Evolutionary conservation across 2,329 filamentous ascomycete species (phyloP), one percentile per base, ranked within the genome.

Genomic region (Ophiosphaerella narmari): DNA sequence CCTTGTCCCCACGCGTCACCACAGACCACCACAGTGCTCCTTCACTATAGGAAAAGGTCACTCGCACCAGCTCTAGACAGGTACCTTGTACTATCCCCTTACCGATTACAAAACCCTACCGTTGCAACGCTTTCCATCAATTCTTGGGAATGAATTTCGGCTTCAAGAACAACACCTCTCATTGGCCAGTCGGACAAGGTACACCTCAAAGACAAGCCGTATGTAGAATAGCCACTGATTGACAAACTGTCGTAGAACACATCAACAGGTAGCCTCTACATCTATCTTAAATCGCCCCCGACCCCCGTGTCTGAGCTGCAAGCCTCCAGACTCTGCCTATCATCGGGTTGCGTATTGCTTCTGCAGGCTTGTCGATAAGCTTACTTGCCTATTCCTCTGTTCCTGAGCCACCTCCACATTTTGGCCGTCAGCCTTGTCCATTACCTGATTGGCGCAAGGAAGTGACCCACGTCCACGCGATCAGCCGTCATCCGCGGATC

Each of bases 101-200:
- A 48, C 49, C 33, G 31, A 41, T 43, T 43, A 46, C 35, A 44
- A 46, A 40, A 21, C 18, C 45, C 38, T 40, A 34, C 31, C 23
- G 39, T 40, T 43, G 35, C 44, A 35, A 14, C 29, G 7, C 36
- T 23, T 39, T 39, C 39, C 18, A 13, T 33, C 14, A 41, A 12
- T 31, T 11, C 45, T 54, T 62, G 64, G 70, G 70, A 48, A 74
- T 75, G 73, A 74, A 75, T 65, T 65, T 65, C 57, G 59, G 62
- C 62, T 75, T 75, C 63, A 75, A 75, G 57, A 73, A 72, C 64
- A 53, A 72, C 55, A 67, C 56, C 42, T 72, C 70, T 53, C 71
- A 74, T 64, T 77, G 74, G 74, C 74, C 74, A 55, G 73, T 75
- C 38, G 74, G 74, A 75, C 74, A 75, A 70, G 45, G 45, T 48